phyloP scores from a whole-genome alignment of 345 rosid species.

The Pelargonium nanum region DNA sequence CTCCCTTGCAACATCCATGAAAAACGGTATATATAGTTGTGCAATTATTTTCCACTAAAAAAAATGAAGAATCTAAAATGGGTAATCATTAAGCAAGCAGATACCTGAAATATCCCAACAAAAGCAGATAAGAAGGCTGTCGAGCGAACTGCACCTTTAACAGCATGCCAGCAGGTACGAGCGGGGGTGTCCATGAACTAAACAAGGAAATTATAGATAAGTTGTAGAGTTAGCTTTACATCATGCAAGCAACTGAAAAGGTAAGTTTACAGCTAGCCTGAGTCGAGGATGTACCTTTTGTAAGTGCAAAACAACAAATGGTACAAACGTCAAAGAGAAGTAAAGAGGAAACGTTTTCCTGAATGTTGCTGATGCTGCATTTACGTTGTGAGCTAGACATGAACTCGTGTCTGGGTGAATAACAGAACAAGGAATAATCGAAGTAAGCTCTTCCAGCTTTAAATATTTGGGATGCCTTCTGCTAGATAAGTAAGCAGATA shows the following conservation, averaged over 20 bases:
- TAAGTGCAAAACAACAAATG: constrained; percentile 82
- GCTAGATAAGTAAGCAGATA: constrained; percentile 55
- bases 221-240: neutral
- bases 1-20: constrained; percentile 42
- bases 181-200: constrained; percentile 92
- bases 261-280: neutral
- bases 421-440: constrained; percentile 81
- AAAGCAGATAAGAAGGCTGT: constrained; percentile 93
- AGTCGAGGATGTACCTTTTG: constrained; percentile 58
- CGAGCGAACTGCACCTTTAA: constrained; percentile 82
- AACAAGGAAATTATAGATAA: constrained; percentile 8
- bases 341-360: constrained; percentile 92
- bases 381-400: constrained; percentile 71
- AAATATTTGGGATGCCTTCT: constrained; percentile 33
- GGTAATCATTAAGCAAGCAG: constrained; percentile 5
- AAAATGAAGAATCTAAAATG: neutral
- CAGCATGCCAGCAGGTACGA: constrained; percentile 73
- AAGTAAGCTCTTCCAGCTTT: constrained; percentile 67
- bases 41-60: neutral
- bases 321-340: constrained; percentile 96
- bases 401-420: constrained; percentile 80
- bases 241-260: neutral
- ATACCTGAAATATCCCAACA: constrained; percentile 97
- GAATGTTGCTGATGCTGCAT: constrained; percentile 85
- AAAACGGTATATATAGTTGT: constrained; percentile 5